phyloP scores from a whole-genome alignment of 768 basidiomycete species.

The Lactifluus subvellereus region DNA sequence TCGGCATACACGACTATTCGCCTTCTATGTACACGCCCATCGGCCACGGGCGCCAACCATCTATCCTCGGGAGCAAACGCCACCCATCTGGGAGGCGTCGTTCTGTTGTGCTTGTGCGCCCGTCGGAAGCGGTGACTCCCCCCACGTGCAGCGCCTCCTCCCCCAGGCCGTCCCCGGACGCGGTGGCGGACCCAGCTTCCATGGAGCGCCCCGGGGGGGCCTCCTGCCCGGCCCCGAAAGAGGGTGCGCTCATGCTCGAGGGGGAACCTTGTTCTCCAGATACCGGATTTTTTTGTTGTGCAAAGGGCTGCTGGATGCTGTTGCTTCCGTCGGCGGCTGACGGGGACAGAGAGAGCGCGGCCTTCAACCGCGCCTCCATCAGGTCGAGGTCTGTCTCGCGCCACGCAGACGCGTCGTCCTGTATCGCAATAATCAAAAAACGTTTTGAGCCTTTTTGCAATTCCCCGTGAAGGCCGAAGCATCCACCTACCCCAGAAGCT shows the following conservation, averaged over 20 bases:
- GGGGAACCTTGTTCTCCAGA: too few species aligned
- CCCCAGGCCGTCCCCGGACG: background rate
- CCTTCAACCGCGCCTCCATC: slow-evolving; percentile 37
- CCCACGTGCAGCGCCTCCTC: background rate
- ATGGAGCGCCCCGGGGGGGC: background rate
- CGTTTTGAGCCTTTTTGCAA: background rate
- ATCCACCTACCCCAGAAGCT: slow-evolving; percentile 1
- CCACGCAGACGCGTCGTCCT: slow-evolving; percentile 34
- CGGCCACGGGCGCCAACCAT: slow-evolving; percentile 59
- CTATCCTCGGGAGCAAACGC: slow-evolving; percentile 40
- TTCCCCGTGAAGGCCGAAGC: background rate
- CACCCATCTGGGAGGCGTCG: slow-evolving; percentile 42
- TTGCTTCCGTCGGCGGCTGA: too few species aligned
- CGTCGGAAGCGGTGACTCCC: background rate
- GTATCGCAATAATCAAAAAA: background rate
- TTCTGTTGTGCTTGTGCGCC: background rate
- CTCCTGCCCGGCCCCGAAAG: background rate
- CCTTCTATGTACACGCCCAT: slow-evolving; percentile 49
- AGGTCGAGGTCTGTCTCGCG: slow-evolving; percentile 41
- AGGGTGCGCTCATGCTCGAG: background rate
- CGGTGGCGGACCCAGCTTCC: background rate
- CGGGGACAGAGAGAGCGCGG: background rate
- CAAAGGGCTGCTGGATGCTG: too few species aligned
- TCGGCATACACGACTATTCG: background rate
- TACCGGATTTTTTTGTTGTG: too few species aligned